Conservation (phyloP, 495 filamentous ascomycete genomes). For the Hyaloscypha bicolor region DNA sequence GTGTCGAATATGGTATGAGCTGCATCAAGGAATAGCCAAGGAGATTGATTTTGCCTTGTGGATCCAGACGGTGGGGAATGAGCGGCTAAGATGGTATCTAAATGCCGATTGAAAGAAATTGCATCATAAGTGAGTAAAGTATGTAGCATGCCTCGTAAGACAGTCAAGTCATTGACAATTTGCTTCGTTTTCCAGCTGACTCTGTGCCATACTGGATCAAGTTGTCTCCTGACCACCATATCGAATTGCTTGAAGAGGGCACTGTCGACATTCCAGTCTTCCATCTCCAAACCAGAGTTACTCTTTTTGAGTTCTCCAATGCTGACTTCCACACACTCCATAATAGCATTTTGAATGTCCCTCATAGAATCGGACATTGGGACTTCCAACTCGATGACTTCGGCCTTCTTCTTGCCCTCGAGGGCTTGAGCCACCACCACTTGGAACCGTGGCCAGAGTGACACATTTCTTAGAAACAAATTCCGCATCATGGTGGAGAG, state of each 20-base stretch:
- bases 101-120: conserved; percentile 87
- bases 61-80: conserved; percentile 87
- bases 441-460: conserved; percentile 95
- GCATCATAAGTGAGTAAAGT: conserved; percentile 84
- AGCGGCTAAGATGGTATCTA: conserved; percentile 91
- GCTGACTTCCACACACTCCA: conserved; percentile 95
- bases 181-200: conserved; percentile 93
- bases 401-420: conserved; percentile 91
- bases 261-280: conserved; percentile 96
- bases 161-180: conserved; percentile 85
- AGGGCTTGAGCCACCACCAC: conserved; percentile 83
- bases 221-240: conserved; percentile 80
- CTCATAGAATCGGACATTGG: conserved; percentile 94
- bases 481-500: conserved; percentile 91
- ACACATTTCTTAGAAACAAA: conserved; percentile 83
- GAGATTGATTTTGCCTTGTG: conserved; percentile 84
- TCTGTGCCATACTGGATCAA: conserved; percentile 96
- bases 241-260: conserved; percentile 94
- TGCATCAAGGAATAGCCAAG: conserved; percentile 95
- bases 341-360: conserved; percentile 88
- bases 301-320: conserved; percentile 89
- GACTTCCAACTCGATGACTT: conserved; percentile 97
- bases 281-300: conserved; percentile 90
- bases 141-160: conserved; percentile 85
- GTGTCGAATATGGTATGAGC: conserved; percentile 93